These are phyloP conservation scores for Pseudozyma tsukubaensis DNA, from an alignment of 1,284 basidiomycete species.

Conservation along the genomic window DNA sequence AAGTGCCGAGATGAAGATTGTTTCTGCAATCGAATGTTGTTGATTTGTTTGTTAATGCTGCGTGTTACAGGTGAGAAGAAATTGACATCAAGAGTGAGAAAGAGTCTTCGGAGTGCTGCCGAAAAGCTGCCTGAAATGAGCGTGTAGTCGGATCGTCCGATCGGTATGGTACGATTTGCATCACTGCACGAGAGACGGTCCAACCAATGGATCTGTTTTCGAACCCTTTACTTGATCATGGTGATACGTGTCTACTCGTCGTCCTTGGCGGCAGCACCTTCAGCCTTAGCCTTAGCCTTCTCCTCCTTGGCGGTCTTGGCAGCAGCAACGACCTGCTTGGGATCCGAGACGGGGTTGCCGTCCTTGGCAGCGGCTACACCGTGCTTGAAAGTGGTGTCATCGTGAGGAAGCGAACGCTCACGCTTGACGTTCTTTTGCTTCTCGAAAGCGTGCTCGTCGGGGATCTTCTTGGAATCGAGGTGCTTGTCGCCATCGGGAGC, in stretches of 20 bases:
- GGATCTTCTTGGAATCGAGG: constrained; percentile 34
- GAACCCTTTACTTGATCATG: too few species aligned
- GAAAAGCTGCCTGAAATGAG: too few species aligned
- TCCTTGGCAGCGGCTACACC: constrained; percentile 51
- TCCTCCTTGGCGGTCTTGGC: constrained; percentile 45
- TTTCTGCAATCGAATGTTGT: constrained; percentile 12
- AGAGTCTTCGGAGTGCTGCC: too few species aligned
- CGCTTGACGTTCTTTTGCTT: constrained; percentile 45
- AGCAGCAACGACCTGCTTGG: constrained; percentile 42
- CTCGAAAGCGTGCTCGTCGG: constrained; percentile 44
- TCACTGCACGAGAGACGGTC: too few species aligned
- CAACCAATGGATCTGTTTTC: too few species aligned
- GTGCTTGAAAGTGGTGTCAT: constrained; percentile 53
- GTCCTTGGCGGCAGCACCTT: constrained; percentile 3
- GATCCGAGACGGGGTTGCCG: constrained; percentile 48
- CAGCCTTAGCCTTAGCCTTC: constrained; percentile 33
- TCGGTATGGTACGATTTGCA: too few species aligned
- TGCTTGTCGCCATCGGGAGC: constrained; percentile 50
- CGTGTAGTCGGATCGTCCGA: too few species aligned
- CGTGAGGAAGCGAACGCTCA: constrained; percentile 24
- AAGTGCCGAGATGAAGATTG: not conserved
- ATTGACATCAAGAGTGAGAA: too few species aligned
- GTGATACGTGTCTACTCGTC: constrained; percentile 31
- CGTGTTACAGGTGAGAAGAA: constrained; percentile 2
- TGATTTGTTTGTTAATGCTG: constrained; percentile 12